phyloP scores from a whole-genome alignment of 2,329 filamentous ascomycete species.

The Nemania abortiva region DNA sequence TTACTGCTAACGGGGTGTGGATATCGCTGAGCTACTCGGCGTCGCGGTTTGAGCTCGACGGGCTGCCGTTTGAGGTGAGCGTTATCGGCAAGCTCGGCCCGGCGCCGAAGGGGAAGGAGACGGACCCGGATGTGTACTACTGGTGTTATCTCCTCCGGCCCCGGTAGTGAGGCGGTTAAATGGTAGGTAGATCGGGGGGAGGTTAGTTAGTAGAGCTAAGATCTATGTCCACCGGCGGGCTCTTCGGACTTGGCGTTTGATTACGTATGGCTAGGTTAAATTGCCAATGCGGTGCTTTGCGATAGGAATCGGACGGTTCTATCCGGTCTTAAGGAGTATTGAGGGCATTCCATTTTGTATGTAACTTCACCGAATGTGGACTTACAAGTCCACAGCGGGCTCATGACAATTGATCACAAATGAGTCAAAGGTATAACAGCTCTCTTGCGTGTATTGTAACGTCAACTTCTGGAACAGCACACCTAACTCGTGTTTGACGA shows the following conservation, averaged over 20 bases:
- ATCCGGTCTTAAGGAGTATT: too few species aligned
- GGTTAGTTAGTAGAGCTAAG: not conserved
- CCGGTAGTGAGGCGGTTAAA: not conserved
- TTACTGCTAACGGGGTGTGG: slow-evolving; percentile 58
- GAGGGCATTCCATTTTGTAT: too few species aligned
- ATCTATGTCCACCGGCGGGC: not conserved
- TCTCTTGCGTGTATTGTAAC: too few species aligned
- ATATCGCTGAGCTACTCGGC: slow-evolving; percentile 63
- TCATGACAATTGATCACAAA: too few species aligned
- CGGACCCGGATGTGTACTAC: slow-evolving; percentile 61
- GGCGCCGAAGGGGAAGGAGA: slow-evolving; percentile 55
- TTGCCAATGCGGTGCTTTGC: too few species aligned
- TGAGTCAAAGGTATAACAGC: too few species aligned
- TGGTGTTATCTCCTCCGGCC: slow-evolving; percentile 60
- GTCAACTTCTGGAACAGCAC: too few species aligned
- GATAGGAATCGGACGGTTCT: too few species aligned
- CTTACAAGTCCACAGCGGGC: too few species aligned
- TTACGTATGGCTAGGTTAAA: not conserved
- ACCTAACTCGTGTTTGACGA: not conserved
- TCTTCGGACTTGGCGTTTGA: not conserved
- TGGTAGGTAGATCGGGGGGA: not conserved
- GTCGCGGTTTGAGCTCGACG: slow-evolving; percentile 54
- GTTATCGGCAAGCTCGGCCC: slow-evolving; percentile 58
- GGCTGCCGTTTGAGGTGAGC: slow-evolving; percentile 57
- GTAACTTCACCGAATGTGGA: too few species aligned